Conservation (phyloP, 177 flowering plant species). For the Tripterygium wilfordii region DNA sequence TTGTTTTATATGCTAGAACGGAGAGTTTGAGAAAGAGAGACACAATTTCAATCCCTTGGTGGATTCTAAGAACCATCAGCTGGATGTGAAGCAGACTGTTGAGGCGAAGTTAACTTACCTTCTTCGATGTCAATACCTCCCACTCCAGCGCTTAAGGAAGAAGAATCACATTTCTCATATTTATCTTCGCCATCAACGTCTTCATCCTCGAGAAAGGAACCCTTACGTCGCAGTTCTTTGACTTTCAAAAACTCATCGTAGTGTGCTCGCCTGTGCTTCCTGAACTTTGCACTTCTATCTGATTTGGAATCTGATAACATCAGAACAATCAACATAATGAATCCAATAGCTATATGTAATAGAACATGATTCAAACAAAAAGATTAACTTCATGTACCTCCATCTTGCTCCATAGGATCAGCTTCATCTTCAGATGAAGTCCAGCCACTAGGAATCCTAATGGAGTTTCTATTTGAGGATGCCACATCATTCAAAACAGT, state of each 20-base stretch:
- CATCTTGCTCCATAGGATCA: conserved; percentile 76
- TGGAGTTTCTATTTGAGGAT: conserved; percentile 51
- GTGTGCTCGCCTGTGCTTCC: conserved; percentile 76
- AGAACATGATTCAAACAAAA: no score
- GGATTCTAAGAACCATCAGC: conserved; percentile 18
- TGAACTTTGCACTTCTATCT: conserved; percentile 47
- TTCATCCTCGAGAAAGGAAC: conserved; percentile 52
- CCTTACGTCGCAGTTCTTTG: conserved; percentile 60
- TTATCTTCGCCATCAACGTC: conserved; percentile 31
- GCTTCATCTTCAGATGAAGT: conserved; percentile 92
- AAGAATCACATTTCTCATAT: conserved; percentile 13
- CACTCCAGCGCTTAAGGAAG: conserved; percentile 43
- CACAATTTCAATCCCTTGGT: no score
- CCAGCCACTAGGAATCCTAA: conserved; percentile 57
- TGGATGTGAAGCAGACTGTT: conserved; percentile 10
- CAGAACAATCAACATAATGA: not conserved
- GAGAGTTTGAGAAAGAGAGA: no score
- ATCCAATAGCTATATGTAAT: no score
- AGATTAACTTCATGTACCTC: no score
- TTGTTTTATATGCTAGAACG: no score
- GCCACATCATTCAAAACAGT: conserved; percentile 71
- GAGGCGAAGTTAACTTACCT: conserved; percentile 10
- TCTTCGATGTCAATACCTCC: conserved; percentile 43
- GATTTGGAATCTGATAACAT: conserved; percentile 34
- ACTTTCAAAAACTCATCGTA: conserved; percentile 85